Evolutionary conservation across 2,329 filamentous ascomycete genomes (phyloP), one percentile per base, ranked within the genome.

Genomic region (Ceratocystiopsis minuta): DNA sequence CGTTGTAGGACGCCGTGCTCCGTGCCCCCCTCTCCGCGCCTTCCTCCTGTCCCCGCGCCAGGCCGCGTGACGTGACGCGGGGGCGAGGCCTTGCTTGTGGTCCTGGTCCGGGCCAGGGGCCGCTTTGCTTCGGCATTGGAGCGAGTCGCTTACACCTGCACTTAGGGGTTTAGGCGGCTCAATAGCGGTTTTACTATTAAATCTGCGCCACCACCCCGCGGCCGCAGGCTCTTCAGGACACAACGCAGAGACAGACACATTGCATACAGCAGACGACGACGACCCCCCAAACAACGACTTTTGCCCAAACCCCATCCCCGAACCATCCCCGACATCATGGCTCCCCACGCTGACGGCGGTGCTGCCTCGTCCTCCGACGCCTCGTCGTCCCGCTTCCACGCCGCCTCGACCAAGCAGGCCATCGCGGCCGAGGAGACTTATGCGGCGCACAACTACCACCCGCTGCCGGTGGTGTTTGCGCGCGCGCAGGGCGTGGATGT

Each of bases 361-460:
- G 31, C 31, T 4, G 31, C 6, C 11, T 12, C 31, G 6, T 47
- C 54, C 20, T 20, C 20, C 20, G 4, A 4, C 20, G 4, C 20
- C 20, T 20, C 20, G 4, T 20, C 20, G 4, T 20, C 53, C 39
- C 65, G 64, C 50, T 75, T 70, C 65, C 90, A 95, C 64, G 72
- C 85, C 43, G 59, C 81, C 16, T 86, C 88, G 20, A 87, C 86
- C 36, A 65, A 77, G 44, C 68, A 72, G 52, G 88, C 90, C 53
- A 92, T 95, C 58, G 65, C 76, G 41, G 66, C 77, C 41, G 90
- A 98, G 65, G 69, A 83, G 55, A 68, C 82, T 57, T 88, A 75
- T 60, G 90, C 90, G 39, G 90, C 90, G 39, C 90, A 98, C 74
- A 98, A 98, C 69, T 98, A 98, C 70, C 87, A 96, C 62, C 90